Conservation (phyloP, 441 rosid genomes). For the Corymbia citriodora region DNA sequence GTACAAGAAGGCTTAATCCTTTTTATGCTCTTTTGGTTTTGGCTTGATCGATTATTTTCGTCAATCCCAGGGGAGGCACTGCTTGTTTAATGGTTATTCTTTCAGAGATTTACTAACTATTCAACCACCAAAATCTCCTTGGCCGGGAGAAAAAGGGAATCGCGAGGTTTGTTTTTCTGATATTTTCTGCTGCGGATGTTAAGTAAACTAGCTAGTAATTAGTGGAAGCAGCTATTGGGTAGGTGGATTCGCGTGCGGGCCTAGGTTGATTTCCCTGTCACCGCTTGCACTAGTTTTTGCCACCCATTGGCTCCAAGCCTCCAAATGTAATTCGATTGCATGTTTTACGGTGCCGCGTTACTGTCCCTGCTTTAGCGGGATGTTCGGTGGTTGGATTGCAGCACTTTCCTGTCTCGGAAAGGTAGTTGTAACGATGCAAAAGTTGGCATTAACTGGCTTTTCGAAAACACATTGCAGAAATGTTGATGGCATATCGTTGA, state of each 20-base stretch:
- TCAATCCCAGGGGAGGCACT: neutral
- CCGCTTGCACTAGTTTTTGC: neutral
- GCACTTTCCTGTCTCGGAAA: neutral
- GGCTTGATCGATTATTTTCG: neutral
- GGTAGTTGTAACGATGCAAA: neutral
- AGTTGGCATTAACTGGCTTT: neutral
- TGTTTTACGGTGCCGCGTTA: fast-evolving
- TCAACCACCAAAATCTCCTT: neutral
- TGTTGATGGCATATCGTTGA: neutral
- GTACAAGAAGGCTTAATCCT: neutral
- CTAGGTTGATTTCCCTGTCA: neutral
- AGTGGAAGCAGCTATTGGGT: neutral
- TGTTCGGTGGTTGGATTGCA: neutral
- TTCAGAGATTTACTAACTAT: neutral
- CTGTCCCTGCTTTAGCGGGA: neutral
- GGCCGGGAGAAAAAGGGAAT: neutral
- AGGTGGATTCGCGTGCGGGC: fast-evolving
- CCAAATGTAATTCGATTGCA: neutral
- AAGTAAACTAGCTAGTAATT: neutral
- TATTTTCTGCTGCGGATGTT: neutral
- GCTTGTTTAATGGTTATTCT: neutral
- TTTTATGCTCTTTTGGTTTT: neutral
- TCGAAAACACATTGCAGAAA: neutral
- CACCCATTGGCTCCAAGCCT: neutral
- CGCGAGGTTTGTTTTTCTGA: neutral